Percentiles rank a stretch among this genome's conserved stretches.
Evolutionary conservation across 345 rosid genomes (phyloP).

Genomic region (Turnera subulata): DNA sequence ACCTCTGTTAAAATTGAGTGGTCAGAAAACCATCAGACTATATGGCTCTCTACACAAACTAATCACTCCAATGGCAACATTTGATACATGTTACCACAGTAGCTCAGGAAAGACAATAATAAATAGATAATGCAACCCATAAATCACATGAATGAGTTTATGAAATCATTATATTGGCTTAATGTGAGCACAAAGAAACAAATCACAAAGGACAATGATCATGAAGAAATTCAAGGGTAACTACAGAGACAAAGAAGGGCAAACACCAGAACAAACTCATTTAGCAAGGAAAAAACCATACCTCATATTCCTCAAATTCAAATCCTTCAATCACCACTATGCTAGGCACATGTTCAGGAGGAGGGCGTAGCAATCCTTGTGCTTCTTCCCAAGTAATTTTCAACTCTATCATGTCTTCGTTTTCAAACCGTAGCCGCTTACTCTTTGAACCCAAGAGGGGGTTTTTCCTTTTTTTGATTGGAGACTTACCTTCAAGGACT

Average conservation of each 20-base stretch:
- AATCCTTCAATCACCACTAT: constrained; percentile 66
- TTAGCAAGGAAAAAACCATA: constrained; percentile 21
- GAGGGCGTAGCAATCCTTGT: constrained; percentile 79
- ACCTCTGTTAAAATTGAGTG: no score
- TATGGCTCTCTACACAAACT: no score
- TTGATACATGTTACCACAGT: no score
- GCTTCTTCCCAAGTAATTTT: constrained; percentile 94
- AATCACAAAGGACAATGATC: background rate
- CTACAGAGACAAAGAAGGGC: constrained; percentile 3
- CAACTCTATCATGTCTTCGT: constrained; percentile 69
- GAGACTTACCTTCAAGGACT: constrained; percentile 49
- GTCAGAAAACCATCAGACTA: no score
- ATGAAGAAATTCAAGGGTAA: constrained; percentile 6
- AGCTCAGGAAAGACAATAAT: no score
- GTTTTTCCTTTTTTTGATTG: constrained; percentile 64
- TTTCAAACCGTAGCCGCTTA: constrained; percentile 71
- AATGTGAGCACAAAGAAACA: no score
- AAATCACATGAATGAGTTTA: no score
- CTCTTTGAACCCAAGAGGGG: constrained; percentile 61
- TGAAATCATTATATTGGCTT: no score
- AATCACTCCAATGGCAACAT: no score
- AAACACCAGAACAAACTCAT: background rate
- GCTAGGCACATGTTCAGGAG: constrained; percentile 61
- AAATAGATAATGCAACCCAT: no score
- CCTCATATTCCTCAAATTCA: constrained; percentile 98